Base-by-base conservation (phyloP, 75 land plant genomes). In the Cryptomeria japonica region DNA sequence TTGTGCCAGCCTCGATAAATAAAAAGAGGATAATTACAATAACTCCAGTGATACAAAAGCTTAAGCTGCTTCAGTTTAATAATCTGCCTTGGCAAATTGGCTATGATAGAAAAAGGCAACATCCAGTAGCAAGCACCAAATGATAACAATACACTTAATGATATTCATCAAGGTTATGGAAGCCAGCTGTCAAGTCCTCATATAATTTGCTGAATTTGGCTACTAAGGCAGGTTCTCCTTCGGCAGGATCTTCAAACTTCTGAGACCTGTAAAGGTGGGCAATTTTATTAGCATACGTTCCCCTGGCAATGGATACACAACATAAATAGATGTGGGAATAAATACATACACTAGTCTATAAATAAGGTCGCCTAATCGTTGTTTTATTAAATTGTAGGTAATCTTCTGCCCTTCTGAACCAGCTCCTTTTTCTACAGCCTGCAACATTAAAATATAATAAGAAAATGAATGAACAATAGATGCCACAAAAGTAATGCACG, bases 341-440 rank as follows among this genome's bases (percentile, higher is more conserved):
- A 61, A 84, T 47, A 93, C 99, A 90, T 93, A 98, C 99, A 97
- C 99, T 86, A 98, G 80, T 61, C 96, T 91, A 80, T 98, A 98
- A 91, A 98, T 96, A 61, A 98, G 90, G 90, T 98, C 99, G 41
- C 97, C 96, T 86, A 98, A 76, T 32, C 99, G 96, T 87, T 97
- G 96, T 87, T 96, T 98, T 87, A 98, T 95, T 56, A 96, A 86
- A 86, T 90, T 97, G 93, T 96, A 98, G 11, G 95, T 98, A 61
- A 98, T 98, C 91, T 95, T 98, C 88, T 98, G 99, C 8, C 99
- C 99, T 86, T 98, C 99, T 53, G 94, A 85, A 85, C 99, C 99
- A 87, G 99, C 99, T 87, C 93, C 99, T 88, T 94, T 89, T 89
- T 98, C 99, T 28, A 98, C 99, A 61, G 99, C 99, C 99, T 98